These are phyloP conservation scores for Malassezia arunalokei DNA, from an alignment of 1,284 basidiomycete species.

Conservation along the genomic window DNA sequence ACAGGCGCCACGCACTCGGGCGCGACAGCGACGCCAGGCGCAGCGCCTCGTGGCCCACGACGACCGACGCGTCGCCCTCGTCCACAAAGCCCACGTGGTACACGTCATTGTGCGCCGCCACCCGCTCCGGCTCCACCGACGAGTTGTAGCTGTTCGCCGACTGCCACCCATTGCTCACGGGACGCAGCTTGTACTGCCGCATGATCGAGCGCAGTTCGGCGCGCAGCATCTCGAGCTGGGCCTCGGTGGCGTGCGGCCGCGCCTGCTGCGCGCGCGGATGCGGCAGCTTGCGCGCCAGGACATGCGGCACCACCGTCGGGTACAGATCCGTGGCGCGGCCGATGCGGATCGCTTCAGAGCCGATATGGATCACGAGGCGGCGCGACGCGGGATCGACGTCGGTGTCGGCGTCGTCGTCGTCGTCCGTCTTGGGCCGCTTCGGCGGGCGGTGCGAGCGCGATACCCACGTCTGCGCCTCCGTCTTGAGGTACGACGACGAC, in stretches of 20 bases:
- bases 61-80: conserved; percentile 11
- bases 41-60: conserved; percentile 37
- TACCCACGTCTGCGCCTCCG: conserved; percentile 41
- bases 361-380: conserved; percentile 78
- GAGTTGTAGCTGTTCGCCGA: conserved; percentile 42
- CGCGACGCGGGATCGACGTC: conserved; percentile 18
- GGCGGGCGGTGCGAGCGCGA: conserved; percentile 19
- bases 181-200: conserved; percentile 41
- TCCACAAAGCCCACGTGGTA: conserved; percentile 37
- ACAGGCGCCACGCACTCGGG: conserved; percentile 31
- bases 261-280: not conserved
- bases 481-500: conserved; percentile 39
- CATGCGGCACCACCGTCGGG: conserved; percentile 62
- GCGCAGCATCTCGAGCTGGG: conserved; percentile 35
- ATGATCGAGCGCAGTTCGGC: conserved; percentile 42
- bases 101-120: conserved; percentile 43
- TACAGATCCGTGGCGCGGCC: conserved; percentile 79
- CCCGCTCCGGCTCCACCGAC: conserved; percentile 25
- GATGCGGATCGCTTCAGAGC: conserved; percentile 71
- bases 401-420: conserved; percentile 18
- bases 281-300: conserved; percentile 54
- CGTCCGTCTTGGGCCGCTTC: conserved; percentile 12
- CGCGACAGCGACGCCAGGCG: conserved; percentile 26
- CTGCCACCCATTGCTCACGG: conserved; percentile 35
- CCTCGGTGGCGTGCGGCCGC: not conserved